Evolutionary conservation across 352 stramenopile species (phyloP), one percentile per base, ranked within the genome.

Genomic region (Phytophthora pistaciae): DNA sequence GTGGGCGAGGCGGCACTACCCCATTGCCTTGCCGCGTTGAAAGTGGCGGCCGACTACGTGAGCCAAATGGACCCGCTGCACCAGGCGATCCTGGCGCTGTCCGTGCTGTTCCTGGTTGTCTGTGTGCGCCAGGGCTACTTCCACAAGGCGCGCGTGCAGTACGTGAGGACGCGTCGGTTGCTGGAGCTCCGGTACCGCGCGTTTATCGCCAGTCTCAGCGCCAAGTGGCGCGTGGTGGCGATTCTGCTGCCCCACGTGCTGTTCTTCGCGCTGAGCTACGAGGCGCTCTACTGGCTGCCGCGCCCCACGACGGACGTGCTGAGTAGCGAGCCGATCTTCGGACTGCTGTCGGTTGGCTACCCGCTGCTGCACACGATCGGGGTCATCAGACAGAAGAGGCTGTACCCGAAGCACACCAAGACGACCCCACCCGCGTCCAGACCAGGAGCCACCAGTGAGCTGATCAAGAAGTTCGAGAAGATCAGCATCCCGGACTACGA

Each of bases 41-140:
- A 78, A 53, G 58, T 89, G 8, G 64, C 70, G 0, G 78, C 61
- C 7, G 75, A 90, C 49, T 79, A 81, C 27, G 70, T 94, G 16
- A 72, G 64, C 38, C 64, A 80, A 58, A 78, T 96, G 60, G 83
- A 94, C n/a, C 87, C 85, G 0, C 64, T 87, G 16, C 67, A 91
- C 55, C 87, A 96, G 60, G 75, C 74, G 10, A 57, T 71, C 21
- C 36, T 92, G 29, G 78, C 68, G 9, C 9, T 77, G 20, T 56
- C 66, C 9, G 18, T 60, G 2, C 23, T 91, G 0, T 59, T 92
- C 10, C 53, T 80, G 23, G 52, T 67, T 36, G 64, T 96, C 14
- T 88, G 84, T 56, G 79, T 90, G 38, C 87, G 86, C 13, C 76
- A 82, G 25, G 88, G 89, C 13, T 96, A 94, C 71, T 79, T 95